A percentile compares a stretch with the other conserved stretches of the same genome.
phyloP scores from a whole-genome alignment of 2,329 filamentous ascomycete species.

The Periglandula ipomoeae region DNA sequence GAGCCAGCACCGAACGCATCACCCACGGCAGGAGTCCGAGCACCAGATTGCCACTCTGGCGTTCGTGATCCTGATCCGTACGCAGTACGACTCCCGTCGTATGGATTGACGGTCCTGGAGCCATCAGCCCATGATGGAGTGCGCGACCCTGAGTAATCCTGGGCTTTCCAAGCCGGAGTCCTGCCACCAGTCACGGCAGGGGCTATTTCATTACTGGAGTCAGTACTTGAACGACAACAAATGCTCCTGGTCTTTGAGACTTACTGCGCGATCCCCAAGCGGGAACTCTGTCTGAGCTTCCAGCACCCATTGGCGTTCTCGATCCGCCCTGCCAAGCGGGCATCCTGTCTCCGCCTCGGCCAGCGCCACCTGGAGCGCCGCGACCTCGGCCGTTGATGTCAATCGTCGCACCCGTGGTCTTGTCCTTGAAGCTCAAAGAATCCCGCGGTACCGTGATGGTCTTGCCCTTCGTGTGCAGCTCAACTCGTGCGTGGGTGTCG shows the following conservation, averaged over 20 bases:
- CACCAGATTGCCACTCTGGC: slow-evolving; percentile 70
- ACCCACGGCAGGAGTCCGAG: slow-evolving; percentile 55
- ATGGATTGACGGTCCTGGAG: slow-evolving; percentile 58
- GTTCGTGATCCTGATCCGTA: slow-evolving; percentile 68
- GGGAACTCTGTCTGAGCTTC: slow-evolving; percentile 59
- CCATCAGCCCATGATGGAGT: slow-evolving; percentile 66
- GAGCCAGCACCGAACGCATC: slow-evolving; percentile 58
- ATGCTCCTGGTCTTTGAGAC: slow-evolving; percentile 21
- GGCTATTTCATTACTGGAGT: slow-evolving; percentile 28
- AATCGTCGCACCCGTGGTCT: slow-evolving; percentile 66
- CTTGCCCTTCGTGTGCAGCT: slow-evolving; percentile 92
- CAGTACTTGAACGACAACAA: not conserved
- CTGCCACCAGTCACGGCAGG: slow-evolving; percentile 43
- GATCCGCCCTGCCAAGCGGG: slow-evolving; percentile 55
- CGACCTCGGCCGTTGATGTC: slow-evolving; percentile 52
- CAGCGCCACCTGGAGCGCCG: slow-evolving; percentile 34
- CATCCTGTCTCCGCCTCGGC: slow-evolving; percentile 35
- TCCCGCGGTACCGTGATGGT: slow-evolving; percentile 77
- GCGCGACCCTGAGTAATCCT: slow-evolving; percentile 45
- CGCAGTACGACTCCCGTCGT: slow-evolving; percentile 65
- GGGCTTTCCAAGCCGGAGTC: slow-evolving; percentile 54
- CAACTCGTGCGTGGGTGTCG: slow-evolving; percentile 75
- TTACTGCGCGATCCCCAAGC: slow-evolving; percentile 66
- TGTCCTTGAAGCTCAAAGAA: slow-evolving; percentile 79
- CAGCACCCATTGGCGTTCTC: slow-evolving; percentile 57